These are phyloP conservation scores for Cryptococcus sp. DNA, from an alignment of 1,284 basidiomycete genomes.

Conservation along the genomic window DNA sequence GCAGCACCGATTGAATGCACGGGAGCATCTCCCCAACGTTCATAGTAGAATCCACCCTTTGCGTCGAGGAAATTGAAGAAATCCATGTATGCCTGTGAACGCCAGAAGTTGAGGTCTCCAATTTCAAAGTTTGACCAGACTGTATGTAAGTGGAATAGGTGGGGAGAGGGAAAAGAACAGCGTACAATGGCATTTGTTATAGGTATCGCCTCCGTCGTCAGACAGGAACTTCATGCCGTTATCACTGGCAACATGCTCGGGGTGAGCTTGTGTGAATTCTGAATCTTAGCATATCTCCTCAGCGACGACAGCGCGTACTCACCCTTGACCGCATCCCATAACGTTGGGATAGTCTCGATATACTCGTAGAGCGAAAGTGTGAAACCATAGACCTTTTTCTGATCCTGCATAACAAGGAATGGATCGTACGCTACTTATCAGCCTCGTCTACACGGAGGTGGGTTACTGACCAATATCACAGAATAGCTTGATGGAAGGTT, in stretches of 20 bases:
- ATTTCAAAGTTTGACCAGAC: constrained; percentile 86
- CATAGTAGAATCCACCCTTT: constrained; percentile 79
- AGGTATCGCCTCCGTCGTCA: constrained; percentile 64
- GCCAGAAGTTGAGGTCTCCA: constrained; percentile 68
- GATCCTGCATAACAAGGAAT: constrained; percentile 79
- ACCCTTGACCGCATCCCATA: constrained; percentile 70
- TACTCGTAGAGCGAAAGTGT: constrained; percentile 74
- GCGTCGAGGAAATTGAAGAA: constrained; percentile 75
- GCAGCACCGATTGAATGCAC: constrained; percentile 76
- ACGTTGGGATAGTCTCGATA: constrained; percentile 67
- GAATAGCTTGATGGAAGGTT: constrained; percentile 69
- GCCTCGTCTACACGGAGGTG: constrained; percentile 1
- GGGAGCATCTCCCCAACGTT: constrained; percentile 73
- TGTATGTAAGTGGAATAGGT: constrained; percentile 24
- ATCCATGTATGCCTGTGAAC: constrained; percentile 66
- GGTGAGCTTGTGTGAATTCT: constrained; percentile 67
- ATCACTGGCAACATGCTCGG: constrained; percentile 62
- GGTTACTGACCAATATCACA: constrained; percentile 57
- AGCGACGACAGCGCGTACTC: constrained; percentile 6
- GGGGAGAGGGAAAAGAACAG: constrained; percentile 7
- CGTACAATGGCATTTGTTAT: constrained; percentile 78
- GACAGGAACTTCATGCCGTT: constrained; percentile 72
- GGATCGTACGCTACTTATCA: constrained; percentile 61
- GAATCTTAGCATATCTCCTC: constrained; percentile 1
- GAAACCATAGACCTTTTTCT: constrained; percentile 72